Conservation (phyloP, 345 rosid species). For the Turritis glabra region DNA sequence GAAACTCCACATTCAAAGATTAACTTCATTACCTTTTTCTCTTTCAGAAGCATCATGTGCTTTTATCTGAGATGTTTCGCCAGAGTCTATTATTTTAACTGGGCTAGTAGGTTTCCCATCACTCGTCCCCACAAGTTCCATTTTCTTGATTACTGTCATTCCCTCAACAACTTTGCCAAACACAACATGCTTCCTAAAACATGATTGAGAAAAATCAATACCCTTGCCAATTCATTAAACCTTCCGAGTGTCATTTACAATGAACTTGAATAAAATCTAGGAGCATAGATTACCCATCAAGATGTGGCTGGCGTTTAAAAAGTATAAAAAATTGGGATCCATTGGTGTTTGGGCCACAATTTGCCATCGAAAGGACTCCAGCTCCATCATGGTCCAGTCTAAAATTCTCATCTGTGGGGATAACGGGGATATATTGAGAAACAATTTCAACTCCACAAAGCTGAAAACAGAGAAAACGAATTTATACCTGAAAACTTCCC, state of each 20-base stretch:
- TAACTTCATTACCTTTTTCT: slow-evolving; percentile 52
- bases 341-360: slow-evolving; percentile 86
- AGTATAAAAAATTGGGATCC: slow-evolving; percentile 96
- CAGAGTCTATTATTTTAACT: slow-evolving; percentile 77
- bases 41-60: slow-evolving; percentile 49
- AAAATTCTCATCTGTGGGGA: slow-evolving; percentile 83
- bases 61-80: slow-evolving; percentile 57
- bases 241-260: not conserved
- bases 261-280: slow-evolving; percentile 17
- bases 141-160: slow-evolving; percentile 72
- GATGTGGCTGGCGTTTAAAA: slow-evolving; percentile 82
- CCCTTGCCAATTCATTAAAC: slow-evolving; percentile 6
- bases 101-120: slow-evolving; percentile 58
- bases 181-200: slow-evolving; percentile 90
- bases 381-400: slow-evolving; percentile 72
- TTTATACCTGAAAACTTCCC: slow-evolving; percentile 86
- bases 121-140: slow-evolving; percentile 72
- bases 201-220: slow-evolving; percentile 20
- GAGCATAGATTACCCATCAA: slow-evolving; percentile 74
- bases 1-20: slow-evolving; percentile 17
- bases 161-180: slow-evolving; percentile 92
- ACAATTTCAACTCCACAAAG: not conserved
- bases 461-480: slow-evolving; percentile 16
- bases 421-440: not conserved
- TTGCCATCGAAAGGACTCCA: slow-evolving; percentile 96